Base-by-base conservation (phyloP, 2,329 filamentous ascomycete species). In the Trichoderma sp. region DNA sequence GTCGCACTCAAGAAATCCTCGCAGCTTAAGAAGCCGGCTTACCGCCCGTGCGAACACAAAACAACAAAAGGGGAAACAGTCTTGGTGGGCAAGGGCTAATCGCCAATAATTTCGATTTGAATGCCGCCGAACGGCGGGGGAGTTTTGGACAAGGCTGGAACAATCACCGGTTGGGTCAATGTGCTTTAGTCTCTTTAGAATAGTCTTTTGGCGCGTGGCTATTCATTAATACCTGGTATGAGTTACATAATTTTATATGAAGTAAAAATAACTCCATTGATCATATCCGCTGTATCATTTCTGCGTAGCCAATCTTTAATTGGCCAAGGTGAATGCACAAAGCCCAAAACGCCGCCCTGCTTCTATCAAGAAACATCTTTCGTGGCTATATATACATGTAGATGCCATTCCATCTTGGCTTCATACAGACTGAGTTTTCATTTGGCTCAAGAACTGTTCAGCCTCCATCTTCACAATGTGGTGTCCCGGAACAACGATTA, bases 381-480 rank as follows among this genome's bases (percentile, higher is more conserved):
- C 11, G 15, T 34, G 3, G 21, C 36, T 18, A 8, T 60, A 21
- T 24, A 43, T n/a, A 34, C 26, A 26, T 58, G 43, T 24, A 12
- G 36, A 34, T n/a, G 3, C 63, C 39, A 5, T 18, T 32, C 26
- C 15, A 21, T 15, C 21, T 18, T 28, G 12, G 47, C 32, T 15
- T 57, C 47, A 36, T 30, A 73, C 30, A 74, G 32, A 8, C 34
- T 71, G 34, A 71, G 57, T 15, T 73, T 73, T 81, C 66, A 85
- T 77, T 77, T 90, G 88, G 73, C 89, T 90, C 2, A 82, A 81
- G 78, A 91, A 91, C 74, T 95, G 91, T 79, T 98, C 94, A 61
- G 96, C 86, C 81, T 98, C 95, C 77, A 99, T 94, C 84, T 92
- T 95, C 72, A 87, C 90, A 75, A 99, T 93, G 79, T 97, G 90